Evolutionary conservation across 768 basidiomycete genomes (phyloP).

Genomic region (Sporobolomyces roseus): DNA sequence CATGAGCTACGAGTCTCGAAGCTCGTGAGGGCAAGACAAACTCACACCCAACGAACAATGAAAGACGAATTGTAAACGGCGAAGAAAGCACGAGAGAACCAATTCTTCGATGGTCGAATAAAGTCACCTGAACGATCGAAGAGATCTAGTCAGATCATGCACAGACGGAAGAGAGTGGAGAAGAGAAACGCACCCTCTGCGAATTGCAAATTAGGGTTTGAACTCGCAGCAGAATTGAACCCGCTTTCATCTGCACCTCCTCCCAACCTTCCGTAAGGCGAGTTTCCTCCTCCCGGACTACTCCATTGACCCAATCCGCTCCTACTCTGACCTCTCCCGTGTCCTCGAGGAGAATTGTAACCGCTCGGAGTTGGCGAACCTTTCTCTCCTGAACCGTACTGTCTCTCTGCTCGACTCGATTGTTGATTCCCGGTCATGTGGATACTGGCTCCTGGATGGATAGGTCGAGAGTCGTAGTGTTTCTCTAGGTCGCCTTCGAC

Average conservation of each 20-base stretch:
- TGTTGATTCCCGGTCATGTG: constrained; percentile 13
- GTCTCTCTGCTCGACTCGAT: constrained; percentile 19
- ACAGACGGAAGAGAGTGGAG: not conserved
- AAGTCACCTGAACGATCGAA: constrained; percentile 24
- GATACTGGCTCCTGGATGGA: constrained; percentile 20
- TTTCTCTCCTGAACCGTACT: constrained; percentile 25
- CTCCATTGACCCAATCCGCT: constrained; percentile 36
- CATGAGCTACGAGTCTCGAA: too few species aligned
- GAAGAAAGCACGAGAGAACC: constrained; percentile 27
- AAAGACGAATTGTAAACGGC: constrained; percentile 40
- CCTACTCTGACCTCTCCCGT: not conserved
- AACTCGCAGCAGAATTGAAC: constrained; percentile 15
- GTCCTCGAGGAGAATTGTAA: constrained; percentile 13
- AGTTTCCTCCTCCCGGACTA: constrained; percentile 22
- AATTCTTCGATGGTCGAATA: constrained; percentile 17
- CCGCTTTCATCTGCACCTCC: constrained; percentile 13
- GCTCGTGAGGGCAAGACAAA: too few species aligned
- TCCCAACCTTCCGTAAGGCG: constrained; percentile 36
- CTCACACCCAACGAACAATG: constrained; percentile 49
- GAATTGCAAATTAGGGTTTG: constrained; percentile 38
- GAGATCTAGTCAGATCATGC: not conserved
- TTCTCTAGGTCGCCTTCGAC: constrained; percentile 21
- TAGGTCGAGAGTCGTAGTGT: constrained; percentile 20
- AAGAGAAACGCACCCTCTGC: constrained; percentile 34
- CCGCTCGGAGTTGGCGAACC: constrained; percentile 15